A percentile compares a stretch with the other conserved stretches of the same genome.
These are phyloP conservation scores for Hirsutella minnesotensis DNA, from an alignment of 2,329 filamentous ascomycete species.

Conservation along the genomic window DNA sequence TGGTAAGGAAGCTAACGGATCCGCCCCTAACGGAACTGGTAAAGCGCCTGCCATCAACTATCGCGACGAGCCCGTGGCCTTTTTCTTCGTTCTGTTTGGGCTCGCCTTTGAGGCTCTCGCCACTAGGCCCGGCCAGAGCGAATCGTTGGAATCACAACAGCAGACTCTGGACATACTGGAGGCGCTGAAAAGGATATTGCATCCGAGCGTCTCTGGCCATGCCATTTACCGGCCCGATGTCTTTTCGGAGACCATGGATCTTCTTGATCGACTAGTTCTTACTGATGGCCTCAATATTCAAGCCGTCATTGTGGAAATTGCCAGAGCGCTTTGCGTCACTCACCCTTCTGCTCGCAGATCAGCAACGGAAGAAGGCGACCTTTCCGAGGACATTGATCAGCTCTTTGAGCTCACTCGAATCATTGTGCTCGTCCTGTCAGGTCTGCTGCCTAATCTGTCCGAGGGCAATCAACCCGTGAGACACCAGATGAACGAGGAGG, in stretches of 20 bases:
- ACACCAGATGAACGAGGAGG: slow-evolving; percentile 77
- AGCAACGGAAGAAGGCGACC: slow-evolving; percentile 52
- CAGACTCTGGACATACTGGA: slow-evolving; percentile 82
- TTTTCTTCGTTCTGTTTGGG: slow-evolving; percentile 97
- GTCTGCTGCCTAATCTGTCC: slow-evolving; percentile 71
- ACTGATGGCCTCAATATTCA: slow-evolving; percentile 87
- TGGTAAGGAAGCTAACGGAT: slow-evolving; percentile 54
- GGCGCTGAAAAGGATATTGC: slow-evolving; percentile 87
- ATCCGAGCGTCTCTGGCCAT: slow-evolving; percentile 88
- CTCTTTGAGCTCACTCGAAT: slow-evolving; percentile 93
- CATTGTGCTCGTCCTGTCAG: slow-evolving; percentile 84
- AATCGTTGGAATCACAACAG: slow-evolving; percentile 53
- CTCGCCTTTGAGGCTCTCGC: slow-evolving; percentile 93
- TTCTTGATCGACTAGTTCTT: slow-evolving; percentile 81
- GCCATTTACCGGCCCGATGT: slow-evolving; percentile 94
- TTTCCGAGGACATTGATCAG: slow-evolving; percentile 96
- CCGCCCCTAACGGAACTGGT: slow-evolving; percentile 34
- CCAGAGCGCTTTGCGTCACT: slow-evolving; percentile 75
- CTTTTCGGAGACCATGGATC: slow-evolving; percentile 94
- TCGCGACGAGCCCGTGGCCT: slow-evolving; percentile 91
- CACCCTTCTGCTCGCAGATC: slow-evolving; percentile 70
- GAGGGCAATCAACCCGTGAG: slow-evolving; percentile 54
- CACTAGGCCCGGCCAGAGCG: slow-evolving; percentile 48
- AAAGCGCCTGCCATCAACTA: slow-evolving; percentile 86
- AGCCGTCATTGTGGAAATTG: slow-evolving; percentile 86